phyloP scores from a whole-genome alignment of 2,329 filamentous ascomycete species.

The Colletotrichum euphorbiae region DNA sequence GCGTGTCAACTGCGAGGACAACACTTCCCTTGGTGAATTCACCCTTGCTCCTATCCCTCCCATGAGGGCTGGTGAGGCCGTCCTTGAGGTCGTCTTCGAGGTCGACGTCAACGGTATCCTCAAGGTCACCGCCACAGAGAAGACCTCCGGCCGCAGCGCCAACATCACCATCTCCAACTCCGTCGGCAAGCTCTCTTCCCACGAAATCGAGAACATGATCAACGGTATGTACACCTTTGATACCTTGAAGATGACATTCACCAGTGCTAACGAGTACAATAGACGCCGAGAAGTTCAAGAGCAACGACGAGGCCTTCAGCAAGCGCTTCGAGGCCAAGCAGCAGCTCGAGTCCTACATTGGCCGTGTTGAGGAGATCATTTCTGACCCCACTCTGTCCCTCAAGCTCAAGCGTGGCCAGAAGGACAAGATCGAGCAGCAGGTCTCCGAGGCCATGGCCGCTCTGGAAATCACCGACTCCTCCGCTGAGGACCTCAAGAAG shows the following conservation, averaged over 20 bases:
- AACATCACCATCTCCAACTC: conserved; percentile 99
- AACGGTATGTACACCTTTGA: conserved; percentile 65
- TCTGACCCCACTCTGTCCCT: conserved; percentile 95
- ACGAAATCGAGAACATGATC: conserved; percentile 98
- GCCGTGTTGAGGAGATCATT: conserved; percentile 98
- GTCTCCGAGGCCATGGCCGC: conserved; percentile 97
- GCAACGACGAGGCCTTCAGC: conserved; percentile 96
- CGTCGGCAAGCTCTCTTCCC: conserved; percentile 94
- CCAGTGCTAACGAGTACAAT: conserved; percentile 42
- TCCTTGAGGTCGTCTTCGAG: conserved; percentile 98
- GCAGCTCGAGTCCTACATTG: conserved; percentile 99
- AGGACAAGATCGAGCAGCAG: conserved; percentile 99
- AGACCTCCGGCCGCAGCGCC: conserved; percentile 95
- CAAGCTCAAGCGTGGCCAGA: conserved; percentile 98
- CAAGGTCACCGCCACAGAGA: conserved; percentile 99
- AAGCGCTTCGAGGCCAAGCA: conserved; percentile 99
- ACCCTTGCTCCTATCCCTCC: conserved; percentile 89
- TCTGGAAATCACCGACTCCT: conserved; percentile 93
- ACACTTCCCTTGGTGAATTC: conserved; percentile 98
- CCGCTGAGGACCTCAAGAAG: conserved; percentile 98
- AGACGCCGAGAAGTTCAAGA: conserved; percentile 99
- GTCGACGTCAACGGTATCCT: conserved; percentile 99
- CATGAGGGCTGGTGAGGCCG: conserved; percentile 94
- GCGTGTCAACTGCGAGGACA: conserved; percentile 97
- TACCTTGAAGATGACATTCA: conserved; percentile 38